Conservation (phyloP, 1,284 basidiomycete genomes). For the Puccinia horiana region DNA sequence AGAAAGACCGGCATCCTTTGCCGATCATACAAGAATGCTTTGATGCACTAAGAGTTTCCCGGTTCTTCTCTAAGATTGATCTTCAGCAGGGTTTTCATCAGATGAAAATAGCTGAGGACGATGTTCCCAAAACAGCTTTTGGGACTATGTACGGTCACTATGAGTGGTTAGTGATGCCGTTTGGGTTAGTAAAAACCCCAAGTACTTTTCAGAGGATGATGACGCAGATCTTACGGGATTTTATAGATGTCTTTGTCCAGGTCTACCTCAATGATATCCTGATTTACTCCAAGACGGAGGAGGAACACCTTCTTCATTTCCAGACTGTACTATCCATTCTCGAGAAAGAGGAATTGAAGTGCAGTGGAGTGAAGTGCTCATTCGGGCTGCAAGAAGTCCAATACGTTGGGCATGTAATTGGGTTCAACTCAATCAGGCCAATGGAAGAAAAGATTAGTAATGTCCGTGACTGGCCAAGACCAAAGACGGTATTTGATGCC, state of each 20-base stretch:
- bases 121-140: slow-evolving; percentile 27
- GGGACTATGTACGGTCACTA: too few species aligned
- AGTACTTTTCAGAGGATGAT: slow-evolving; percentile 37
- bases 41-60: not conserved
- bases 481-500: not conserved
- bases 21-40: slow-evolving; percentile 23
- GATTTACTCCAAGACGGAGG: slow-evolving; percentile 31
- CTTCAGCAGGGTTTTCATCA: slow-evolving; percentile 23
- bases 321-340: not conserved
- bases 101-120: not conserved
- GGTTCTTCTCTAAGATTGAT: slow-evolving; percentile 1
- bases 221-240: slow-evolving; percentile 39
- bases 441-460: not conserved
- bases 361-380: not conserved
- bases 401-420: not conserved
- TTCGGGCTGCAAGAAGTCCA: not conserved
- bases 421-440: not conserved
- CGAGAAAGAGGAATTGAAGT: not conserved
- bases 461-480: not conserved
- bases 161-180: too few species aligned
- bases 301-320: slow-evolving; percentile 43
- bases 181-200: too few species aligned
- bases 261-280: too few species aligned
- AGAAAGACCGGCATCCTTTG: slow-evolving; percentile 6
- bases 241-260: slow-evolving; percentile 17